phyloP scores from a whole-genome alignment of 2,329 filamentous ascomycete species.

The Clonostachys rhizophaga region DNA sequence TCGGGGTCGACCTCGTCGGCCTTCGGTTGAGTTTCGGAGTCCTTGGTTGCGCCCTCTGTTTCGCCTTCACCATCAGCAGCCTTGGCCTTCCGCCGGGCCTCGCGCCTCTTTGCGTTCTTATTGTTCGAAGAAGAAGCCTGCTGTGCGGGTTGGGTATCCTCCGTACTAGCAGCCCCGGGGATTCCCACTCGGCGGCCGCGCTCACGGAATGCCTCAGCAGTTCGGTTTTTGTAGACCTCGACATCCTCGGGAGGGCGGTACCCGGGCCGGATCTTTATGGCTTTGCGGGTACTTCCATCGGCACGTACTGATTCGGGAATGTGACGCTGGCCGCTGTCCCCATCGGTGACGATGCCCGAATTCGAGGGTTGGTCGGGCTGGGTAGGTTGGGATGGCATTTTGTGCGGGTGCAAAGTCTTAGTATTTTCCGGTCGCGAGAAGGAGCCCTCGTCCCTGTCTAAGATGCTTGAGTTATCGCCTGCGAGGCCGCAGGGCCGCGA shows the following conservation, averaged over 20 bases:
- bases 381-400: slow-evolving; percentile 24
- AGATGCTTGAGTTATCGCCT: too few relatives aligned
- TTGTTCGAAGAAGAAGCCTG: slow-evolving; percentile 52
- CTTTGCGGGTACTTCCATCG: slow-evolving; percentile 87
- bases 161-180: slow-evolving; percentile 64
- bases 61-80: slow-evolving; percentile 54
- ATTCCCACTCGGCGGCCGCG: slow-evolving; percentile 59
- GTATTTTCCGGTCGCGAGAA: too few relatives aligned
- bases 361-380: slow-evolving; percentile 28
- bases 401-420: slow-evolving; percentile 1
- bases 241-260: slow-evolving; percentile 95
- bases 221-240: slow-evolving; percentile 91
- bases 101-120: slow-evolving; percentile 80
- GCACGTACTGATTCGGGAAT: slow-evolving; percentile 84
- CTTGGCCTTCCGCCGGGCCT: slow-evolving; percentile 51
- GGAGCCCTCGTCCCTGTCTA: too few relatives aligned
- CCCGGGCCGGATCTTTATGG: slow-evolving; percentile 89
- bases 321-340: slow-evolving; percentile 72
- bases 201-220: slow-evolving; percentile 78
- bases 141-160: slow-evolving; percentile 20
- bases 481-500: too few relatives aligned
- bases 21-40: slow-evolving; percentile 35
- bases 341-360: slow-evolving; percentile 74
- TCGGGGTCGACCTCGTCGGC: slow-evolving; percentile 57
- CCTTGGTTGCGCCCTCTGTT: background rate